phyloP scores from a whole-genome alignment of 2,329 filamentous ascomycete genomes.

The Xylariaceae sp. region DNA sequence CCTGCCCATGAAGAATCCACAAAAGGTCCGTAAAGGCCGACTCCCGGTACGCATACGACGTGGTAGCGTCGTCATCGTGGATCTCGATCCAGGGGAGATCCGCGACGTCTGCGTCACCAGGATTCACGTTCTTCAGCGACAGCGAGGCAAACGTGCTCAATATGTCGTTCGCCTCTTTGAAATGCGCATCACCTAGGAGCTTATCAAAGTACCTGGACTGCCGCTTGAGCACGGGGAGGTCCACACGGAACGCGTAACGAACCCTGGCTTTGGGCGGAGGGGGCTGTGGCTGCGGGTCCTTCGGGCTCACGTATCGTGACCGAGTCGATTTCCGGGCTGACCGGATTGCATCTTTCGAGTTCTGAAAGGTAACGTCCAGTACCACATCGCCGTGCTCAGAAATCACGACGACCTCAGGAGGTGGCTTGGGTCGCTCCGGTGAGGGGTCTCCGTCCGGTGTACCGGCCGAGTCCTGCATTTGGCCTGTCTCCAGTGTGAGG shows the following conservation, averaged over 20 bases:
- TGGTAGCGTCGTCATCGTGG: constrained; percentile 65
- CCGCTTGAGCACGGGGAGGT: constrained; percentile 51
- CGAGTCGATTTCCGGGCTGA: constrained; percentile 40
- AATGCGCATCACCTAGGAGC: constrained; percentile 59
- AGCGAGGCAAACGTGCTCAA: constrained; percentile 49
- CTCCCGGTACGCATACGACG: constrained; percentile 56
- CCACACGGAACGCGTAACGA: constrained; percentile 56
- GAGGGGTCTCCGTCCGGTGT: constrained; percentile 24
- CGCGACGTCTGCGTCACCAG: constrained; percentile 44
- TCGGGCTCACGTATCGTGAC: constrained; percentile 23
- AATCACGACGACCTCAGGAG: constrained; percentile 46
- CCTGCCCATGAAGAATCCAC: constrained; percentile 57
- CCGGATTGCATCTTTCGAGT: constrained; percentile 48
- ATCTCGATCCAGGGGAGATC: constrained; percentile 63
- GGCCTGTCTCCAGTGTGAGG: constrained; percentile 36
- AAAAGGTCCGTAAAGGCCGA: constrained; percentile 64
- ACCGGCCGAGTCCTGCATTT: constrained; percentile 30
- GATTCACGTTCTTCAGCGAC: constrained; percentile 42
- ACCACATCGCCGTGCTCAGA: constrained; percentile 59
- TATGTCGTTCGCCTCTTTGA: constrained; percentile 59
- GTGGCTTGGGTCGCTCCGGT: constrained; percentile 19
- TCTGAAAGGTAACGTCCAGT: constrained; percentile 62
- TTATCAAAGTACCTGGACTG: constrained; percentile 67
- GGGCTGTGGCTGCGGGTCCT: constrained; percentile 13
- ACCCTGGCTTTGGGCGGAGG: constrained; percentile 37